Evolutionary conservation across 306 rosid genomes (phyloP).

Genomic region (Trifolium dubium): DNA sequence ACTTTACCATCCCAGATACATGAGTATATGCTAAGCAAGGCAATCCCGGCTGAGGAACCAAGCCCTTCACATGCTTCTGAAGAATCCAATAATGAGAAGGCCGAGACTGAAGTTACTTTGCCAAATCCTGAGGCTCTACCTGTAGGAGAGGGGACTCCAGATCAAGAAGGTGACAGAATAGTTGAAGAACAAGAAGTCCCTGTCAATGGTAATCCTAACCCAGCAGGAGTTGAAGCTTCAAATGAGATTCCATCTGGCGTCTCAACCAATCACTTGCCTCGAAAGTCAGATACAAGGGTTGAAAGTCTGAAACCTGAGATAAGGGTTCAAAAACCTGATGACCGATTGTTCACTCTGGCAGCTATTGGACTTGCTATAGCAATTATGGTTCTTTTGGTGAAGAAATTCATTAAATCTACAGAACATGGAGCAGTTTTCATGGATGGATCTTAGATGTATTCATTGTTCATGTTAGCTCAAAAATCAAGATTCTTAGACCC

Average conservation of each 20-base stretch:
- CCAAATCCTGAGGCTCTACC: slow-evolving; percentile 50
- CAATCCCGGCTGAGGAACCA: slow-evolving; percentile 66
- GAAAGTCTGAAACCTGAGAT: slow-evolving; percentile 55
- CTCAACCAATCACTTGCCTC: slow-evolving; percentile 51
- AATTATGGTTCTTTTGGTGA: slow-evolving; percentile 77
- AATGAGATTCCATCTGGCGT: slow-evolving; percentile 49
- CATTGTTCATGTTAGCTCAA: slow-evolving; percentile 28
- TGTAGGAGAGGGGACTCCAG: slow-evolving; percentile 47
- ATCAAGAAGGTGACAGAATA: slow-evolving; percentile 54
- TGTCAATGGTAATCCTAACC: slow-evolving; percentile 46
- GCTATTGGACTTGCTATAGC: slow-evolving; percentile 93
- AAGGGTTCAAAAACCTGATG: slow-evolving; percentile 67
- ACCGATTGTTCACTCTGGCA: slow-evolving; percentile 86
- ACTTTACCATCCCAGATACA: slow-evolving; percentile 63
- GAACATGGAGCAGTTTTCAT: slow-evolving; percentile 78
- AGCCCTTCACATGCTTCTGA: slow-evolving; percentile 51
- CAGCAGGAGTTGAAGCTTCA: slow-evolving; percentile 44
- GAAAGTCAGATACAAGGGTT: slow-evolving; percentile 53
- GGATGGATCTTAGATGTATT: slow-evolving; percentile 67
- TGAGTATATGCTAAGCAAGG: slow-evolving; percentile 83
- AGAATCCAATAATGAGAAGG: slow-evolving; percentile 54
- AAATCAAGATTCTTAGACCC: slow-evolving; percentile 30
- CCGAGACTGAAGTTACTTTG: slow-evolving; percentile 44
- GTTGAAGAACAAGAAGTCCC: slow-evolving; percentile 62
- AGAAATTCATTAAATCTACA: slow-evolving; percentile 78